phyloP scores from a whole-genome alignment of 1,284 basidiomycete genomes.

The Trichosporon asahii region DNA sequence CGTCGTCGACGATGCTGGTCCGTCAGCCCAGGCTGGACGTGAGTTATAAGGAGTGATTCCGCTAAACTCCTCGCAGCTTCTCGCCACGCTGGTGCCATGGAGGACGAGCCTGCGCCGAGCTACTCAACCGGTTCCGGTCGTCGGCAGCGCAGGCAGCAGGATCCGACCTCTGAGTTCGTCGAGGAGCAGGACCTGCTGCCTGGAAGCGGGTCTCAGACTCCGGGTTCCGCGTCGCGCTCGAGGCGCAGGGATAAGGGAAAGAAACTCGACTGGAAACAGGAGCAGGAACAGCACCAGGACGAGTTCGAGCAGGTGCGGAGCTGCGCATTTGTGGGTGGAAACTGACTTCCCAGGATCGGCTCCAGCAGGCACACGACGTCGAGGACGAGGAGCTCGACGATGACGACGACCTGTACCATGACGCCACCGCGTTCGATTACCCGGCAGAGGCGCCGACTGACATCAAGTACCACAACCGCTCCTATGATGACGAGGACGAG shows the following conservation, averaged over 20 bases:
- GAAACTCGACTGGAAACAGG: background rate
- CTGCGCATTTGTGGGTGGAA: too few relatives aligned
- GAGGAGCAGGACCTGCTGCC: constrained; percentile 20
- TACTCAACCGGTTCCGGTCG: constrained; percentile 20
- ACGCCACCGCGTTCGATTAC: constrained; percentile 6
- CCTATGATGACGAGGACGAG: constrained; percentile 79
- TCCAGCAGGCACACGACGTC: constrained; percentile 13
- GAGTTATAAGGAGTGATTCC: background rate
- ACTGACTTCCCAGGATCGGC: too few relatives aligned
- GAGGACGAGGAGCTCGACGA: constrained; percentile 29
- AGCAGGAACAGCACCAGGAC: too few relatives aligned
- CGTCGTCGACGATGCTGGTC: background rate
- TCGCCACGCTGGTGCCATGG: constrained; percentile 16
- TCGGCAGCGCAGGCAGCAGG: constrained; percentile 24
- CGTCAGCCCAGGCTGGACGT: constrained; percentile 20
- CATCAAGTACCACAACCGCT: constrained; percentile 41
- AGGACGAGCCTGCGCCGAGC: constrained; percentile 4
- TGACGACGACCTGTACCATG: constrained; percentile 24
- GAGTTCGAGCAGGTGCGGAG: too few relatives aligned
- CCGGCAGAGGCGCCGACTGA: constrained; percentile 35
- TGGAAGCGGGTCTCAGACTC: background rate
- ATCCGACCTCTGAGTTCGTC: constrained; percentile 13
- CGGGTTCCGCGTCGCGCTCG: background rate
- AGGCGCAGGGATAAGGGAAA: constrained; percentile 4
- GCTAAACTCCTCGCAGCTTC: constrained; percentile 22